Conservation (phyloP, 208 protist genomes). For the Crithidia acanthocephali region DNA sequence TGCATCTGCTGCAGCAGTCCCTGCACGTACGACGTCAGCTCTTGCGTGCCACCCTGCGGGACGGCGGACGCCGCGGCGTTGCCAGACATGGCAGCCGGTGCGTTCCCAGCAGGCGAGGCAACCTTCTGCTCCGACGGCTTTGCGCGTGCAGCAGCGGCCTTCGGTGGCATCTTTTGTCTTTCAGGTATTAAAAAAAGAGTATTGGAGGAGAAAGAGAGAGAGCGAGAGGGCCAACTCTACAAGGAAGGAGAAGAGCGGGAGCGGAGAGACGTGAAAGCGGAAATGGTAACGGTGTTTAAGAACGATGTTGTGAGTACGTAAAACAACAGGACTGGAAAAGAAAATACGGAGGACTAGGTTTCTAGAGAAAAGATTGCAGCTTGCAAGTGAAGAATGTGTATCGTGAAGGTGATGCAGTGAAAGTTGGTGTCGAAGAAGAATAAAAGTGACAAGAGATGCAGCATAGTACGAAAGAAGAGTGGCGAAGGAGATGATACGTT, state of each 20-base stretch:
- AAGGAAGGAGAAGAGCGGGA: neutral
- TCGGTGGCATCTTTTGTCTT: slow-evolving; percentile 30
- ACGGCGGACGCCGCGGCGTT: slow-evolving; percentile 9
- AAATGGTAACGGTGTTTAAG: too few species aligned
- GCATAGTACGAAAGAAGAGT: too few species aligned
- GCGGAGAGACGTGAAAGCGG: too few species aligned
- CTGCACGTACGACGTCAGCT: slow-evolving; percentile 95
- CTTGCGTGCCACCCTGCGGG: slow-evolving; percentile 68
- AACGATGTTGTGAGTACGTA: too few species aligned
- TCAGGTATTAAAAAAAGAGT: neutral
- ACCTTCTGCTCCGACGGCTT: slow-evolving; percentile 14
- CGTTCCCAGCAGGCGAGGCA: slow-evolving; percentile 8
- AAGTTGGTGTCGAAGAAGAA: too few species aligned
- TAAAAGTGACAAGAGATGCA: too few species aligned
- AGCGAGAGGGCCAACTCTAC: neutral
- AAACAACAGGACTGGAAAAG: too few species aligned
- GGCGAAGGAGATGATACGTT: too few species aligned
- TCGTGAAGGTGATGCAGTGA: too few species aligned
- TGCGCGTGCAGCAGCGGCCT: slow-evolving; percentile 16
- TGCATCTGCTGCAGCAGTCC: slow-evolving; percentile 96
- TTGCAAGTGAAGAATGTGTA: too few species aligned
- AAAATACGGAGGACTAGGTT: too few species aligned
- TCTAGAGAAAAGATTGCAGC: too few species aligned
- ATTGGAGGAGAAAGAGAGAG: neutral
- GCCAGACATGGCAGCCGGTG: neutral